Conservation (phyloP, 164 flowering plant genomes). For the Vitis amurensis region DNA sequence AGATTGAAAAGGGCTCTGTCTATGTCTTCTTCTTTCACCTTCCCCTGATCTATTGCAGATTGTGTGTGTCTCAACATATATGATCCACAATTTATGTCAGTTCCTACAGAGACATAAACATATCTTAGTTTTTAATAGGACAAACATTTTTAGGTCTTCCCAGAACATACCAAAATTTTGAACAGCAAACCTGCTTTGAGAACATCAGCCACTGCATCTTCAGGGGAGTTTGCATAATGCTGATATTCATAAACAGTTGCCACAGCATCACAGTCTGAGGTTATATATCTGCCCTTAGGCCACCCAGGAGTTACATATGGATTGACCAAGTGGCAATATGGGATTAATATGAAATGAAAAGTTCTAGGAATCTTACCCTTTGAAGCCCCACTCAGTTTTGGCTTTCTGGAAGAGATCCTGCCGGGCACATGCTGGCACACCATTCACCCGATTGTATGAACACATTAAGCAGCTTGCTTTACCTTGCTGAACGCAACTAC, state of each 20-base stretch:
- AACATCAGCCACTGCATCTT: conserved; percentile 82
- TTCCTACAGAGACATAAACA: conserved; percentile 41
- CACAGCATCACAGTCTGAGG: conserved; percentile 98
- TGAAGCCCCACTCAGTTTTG: conserved; percentile 80
- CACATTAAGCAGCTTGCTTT: conserved; percentile 98
- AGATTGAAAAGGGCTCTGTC: conserved; percentile 79
- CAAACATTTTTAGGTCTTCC: too few species aligned
- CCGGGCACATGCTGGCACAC: conserved; percentile 78
- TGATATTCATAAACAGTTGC: conserved; percentile 82
- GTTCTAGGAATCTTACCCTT: conserved; percentile 53
- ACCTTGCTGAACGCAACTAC: conserved; percentile 73
- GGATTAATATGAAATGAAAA: conserved; percentile 1
- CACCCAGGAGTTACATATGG: conserved; percentile 3
- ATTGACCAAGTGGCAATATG: too few species aligned
- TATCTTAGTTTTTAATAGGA: too few species aligned
- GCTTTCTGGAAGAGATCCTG: conserved; percentile 59
- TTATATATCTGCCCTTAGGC: conserved; percentile 62
- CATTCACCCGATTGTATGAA: conserved; percentile 82
- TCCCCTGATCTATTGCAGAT: conserved; percentile 67
- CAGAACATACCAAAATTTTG: too few species aligned
- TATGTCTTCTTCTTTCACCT: conserved; percentile 66
- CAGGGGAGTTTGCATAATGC: conserved; percentile 48
- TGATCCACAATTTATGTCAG: conserved; percentile 89
- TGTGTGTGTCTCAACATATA: conserved; percentile 58
- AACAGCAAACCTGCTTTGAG: conserved; percentile 73